Conservation (phyloP, 441 rosid genomes). For the Mallotus repandus region DNA sequence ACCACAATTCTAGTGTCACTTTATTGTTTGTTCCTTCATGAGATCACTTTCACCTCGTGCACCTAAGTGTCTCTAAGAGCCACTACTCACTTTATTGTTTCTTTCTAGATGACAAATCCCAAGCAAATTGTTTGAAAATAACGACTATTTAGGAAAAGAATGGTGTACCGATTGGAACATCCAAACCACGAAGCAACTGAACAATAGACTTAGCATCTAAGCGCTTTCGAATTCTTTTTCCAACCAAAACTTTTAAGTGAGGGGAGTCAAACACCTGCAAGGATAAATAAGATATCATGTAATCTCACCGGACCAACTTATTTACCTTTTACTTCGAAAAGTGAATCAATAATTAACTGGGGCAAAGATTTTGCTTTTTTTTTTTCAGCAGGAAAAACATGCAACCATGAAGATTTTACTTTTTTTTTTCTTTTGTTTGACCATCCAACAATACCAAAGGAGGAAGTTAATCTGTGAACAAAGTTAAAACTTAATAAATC, state of each 20-base stretch:
- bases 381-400: neutral
- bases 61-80: neutral
- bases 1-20: neutral
- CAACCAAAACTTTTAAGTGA: conserved; percentile 55
- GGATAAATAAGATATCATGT: conserved; percentile 8
- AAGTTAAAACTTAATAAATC: too few relatives aligned
- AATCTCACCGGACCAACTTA: conserved; percentile 1
- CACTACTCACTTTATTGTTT: neutral
- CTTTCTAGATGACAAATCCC: neutral
- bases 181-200: conserved; percentile 57
- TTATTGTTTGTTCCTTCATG: neutral
- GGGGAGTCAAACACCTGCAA: conserved; percentile 83
- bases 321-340: neutral
- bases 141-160: neutral
- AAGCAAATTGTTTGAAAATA: too few relatives aligned
- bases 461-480: too few relatives aligned
- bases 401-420: neutral
- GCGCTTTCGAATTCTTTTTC: conserved; percentile 65
- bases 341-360: neutral
- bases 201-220: conserved; percentile 74
- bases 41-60: neutral
- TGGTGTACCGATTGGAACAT: conserved; percentile 63
- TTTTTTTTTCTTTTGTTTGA: neutral
- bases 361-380: neutral
- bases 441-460: neutral